A percentile compares a stretch with the other conserved stretches of the same genome.
phyloP scores from a whole-genome alignment of 2,329 filamentous ascomycete species.

The Hortaea sp. region DNA sequence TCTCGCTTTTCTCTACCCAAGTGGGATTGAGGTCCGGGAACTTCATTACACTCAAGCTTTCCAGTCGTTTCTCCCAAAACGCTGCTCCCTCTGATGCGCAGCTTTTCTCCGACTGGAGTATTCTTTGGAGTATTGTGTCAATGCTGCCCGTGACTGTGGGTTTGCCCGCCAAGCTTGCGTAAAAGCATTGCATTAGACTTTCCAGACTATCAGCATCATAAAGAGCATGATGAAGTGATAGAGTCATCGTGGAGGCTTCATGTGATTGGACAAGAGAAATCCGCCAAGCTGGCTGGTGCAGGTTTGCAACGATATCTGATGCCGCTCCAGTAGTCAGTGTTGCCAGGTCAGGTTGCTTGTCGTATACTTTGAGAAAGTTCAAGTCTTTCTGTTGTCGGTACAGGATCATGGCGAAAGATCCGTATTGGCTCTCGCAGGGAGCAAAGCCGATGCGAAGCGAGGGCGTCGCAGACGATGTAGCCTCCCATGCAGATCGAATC shows the following conservation, averaged over 20 bases:
- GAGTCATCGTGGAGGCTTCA: conserved; percentile 25
- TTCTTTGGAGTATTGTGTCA: background rate
- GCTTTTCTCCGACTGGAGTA: background rate
- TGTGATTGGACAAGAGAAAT: conserved; percentile 39
- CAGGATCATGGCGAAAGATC: conserved; percentile 66
- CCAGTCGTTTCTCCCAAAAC: conserved; percentile 3
- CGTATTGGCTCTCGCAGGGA: conserved; percentile 47
- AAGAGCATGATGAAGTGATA: conserved; percentile 66
- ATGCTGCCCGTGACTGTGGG: background rate
- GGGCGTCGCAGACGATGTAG: conserved; percentile 46
- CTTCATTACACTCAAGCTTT: conserved; percentile 6
- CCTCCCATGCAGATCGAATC: conserved; percentile 51
- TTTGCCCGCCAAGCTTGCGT: conserved; percentile 11
- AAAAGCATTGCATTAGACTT: conserved; percentile 53
- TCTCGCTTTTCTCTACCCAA: conserved; percentile 24
- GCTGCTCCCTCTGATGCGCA: background rate
- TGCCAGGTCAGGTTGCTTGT: background rate
- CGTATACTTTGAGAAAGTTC: conserved; percentile 29
- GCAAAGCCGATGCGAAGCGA: conserved; percentile 71
- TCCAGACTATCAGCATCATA: conserved; percentile 74
- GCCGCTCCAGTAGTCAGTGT: conserved; percentile 7
- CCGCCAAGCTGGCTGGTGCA: conserved; percentile 49
- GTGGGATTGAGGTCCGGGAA: conserved; percentile 70
- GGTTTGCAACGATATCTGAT: conserved; percentile 15
- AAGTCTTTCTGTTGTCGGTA: background rate